phyloP scores from a whole-genome alignment of 805 yeast species.

The Saccharomycopsis lassenensis region DNA sequence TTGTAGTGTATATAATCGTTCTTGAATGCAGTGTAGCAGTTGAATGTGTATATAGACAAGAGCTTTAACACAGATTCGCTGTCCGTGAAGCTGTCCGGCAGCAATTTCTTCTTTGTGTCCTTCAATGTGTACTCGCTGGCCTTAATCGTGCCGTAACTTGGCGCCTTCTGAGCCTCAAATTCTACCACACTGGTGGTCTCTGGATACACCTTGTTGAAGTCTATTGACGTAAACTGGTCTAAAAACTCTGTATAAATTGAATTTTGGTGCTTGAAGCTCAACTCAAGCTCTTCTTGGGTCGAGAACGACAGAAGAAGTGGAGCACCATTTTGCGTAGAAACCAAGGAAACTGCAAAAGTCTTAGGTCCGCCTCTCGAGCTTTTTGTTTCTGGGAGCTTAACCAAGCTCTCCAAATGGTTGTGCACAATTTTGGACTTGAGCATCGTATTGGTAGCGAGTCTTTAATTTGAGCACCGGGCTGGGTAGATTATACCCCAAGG shows the following conservation, averaged over 20 bases:
- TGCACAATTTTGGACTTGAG: slow-evolving; percentile 11
- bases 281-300: slow-evolving; percentile 1
- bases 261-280: slow-evolving; percentile 2
- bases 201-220: slow-evolving; percentile 7
- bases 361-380: slow-evolving; percentile 2
- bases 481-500: no score
- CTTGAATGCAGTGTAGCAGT: slow-evolving; percentile 9
- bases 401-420: slow-evolving; percentile 6
- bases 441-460: no score
- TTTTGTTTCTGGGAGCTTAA: not conserved
- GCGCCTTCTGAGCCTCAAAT: not conserved
- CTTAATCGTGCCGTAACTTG: not conserved
- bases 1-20: slow-evolving; percentile 7
- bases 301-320: slow-evolving; percentile 12
- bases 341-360: slow-evolving; percentile 7
- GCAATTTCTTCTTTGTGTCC: not conserved
- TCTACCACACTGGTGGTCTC: not conserved
- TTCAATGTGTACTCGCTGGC: not conserved
- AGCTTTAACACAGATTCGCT: slow-evolving; percentile 6
- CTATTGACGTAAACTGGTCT: slow-evolving; percentile 15
- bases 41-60: slow-evolving; percentile 10
- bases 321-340: slow-evolving; percentile 12
- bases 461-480: no score
- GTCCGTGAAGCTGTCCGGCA: slow-evolving; percentile 2
- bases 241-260: slow-evolving; percentile 10